Evolutionary conservation across 2,329 filamentous ascomycete species (phyloP), one percentile per base, ranked within the genome.

Genomic region (Stagonosporopsis rhizophila): DNA sequence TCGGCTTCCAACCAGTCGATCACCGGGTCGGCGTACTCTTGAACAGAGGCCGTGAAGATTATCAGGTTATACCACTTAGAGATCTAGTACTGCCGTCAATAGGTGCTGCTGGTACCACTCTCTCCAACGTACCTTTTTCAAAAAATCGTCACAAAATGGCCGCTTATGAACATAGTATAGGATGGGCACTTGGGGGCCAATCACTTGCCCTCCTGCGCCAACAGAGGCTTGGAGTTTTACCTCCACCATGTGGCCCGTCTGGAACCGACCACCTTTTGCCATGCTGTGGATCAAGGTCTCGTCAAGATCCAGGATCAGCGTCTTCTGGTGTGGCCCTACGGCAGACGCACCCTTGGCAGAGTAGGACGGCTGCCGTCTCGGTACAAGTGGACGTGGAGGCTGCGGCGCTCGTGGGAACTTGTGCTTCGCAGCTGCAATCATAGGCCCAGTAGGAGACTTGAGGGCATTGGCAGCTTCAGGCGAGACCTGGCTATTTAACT

Each of bases 41-140:
- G 95, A 34, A 99, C 95, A 19, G 92, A 96, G 2, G 95, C 95
- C 9, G 95, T 99, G 76, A 99, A 99, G 42, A 98, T 84, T 47
- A 99, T 91, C 15, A 99, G 82, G 74, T 97, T 98, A 79, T 96
- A 99, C 95, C 95, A 99, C 80, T 96, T 96, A 82, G 88, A 92
- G 42, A 97, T 87, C 82, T 95, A 73, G 14, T 38, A 34, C 27
- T 12, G 17, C 20, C 28, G 57, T 74, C 56, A 75, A 65, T 58
- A 30, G 41, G 32, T 53, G 40, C 23, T 34, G 7, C 9, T 2
- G 12, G n/a, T 9, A 27, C 25, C 9, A 2, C 15, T 1, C 12
- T 6, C 2, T 17, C 8, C 2, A 9, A 65, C 80, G 78, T 77
- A 89, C 87, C 80, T 90, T 91, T 70, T 93, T 89, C 71, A 99